Base-by-base conservation (phyloP, 1,139 yeast species). In the Kodamaea alishanica region DNA sequence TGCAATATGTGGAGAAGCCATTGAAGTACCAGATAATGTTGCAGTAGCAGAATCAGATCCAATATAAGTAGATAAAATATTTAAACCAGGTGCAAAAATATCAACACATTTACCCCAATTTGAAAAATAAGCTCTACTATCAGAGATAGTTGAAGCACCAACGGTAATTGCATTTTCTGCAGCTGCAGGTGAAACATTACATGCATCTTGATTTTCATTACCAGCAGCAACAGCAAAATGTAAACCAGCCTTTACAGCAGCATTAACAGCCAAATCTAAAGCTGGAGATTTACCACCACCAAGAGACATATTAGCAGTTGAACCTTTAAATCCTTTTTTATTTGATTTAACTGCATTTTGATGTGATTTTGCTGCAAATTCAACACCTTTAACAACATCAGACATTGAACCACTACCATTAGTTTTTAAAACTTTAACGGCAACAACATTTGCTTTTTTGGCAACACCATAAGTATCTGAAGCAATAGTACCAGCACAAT, bases 1-100 rank as follows among this genome's bases (percentile, higher is more conserved):
- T 46, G 89, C 84, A 61, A 92, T 84, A 61, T 92, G 97, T 39
- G 98, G 98, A 33, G 97, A 87, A 27, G 98, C 98, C 98, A 92
- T 92, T 15, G 98, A 92, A 15, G 98, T 92, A 68, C 98, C 98
- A 30, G 97, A 88, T 65, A 92, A 76, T 38, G 92, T 81, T 45
- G 96, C 95, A 50, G 95, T 84, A 35, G 94, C 89, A 42, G 76
- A 64, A 49, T 81, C 80, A 29, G 95, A 83, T 37, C 96, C 95
- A 62, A 86, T 89, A 70, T 89, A 92, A 39, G 95, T 84, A 26
- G 92, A 83, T 55, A 83, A 70, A 48, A 86, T 77, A 62, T 84
- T 82, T 62, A 84, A 75, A 58, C 95, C 95, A 24, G 95, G 95
- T 26, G 88, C 95, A 56, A 84, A 85, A 44, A 86, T 78, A 60